Conservation (phyloP, 225 moss, liverwort and hornwort genomes). For the Straminergon stramineum region DNA sequence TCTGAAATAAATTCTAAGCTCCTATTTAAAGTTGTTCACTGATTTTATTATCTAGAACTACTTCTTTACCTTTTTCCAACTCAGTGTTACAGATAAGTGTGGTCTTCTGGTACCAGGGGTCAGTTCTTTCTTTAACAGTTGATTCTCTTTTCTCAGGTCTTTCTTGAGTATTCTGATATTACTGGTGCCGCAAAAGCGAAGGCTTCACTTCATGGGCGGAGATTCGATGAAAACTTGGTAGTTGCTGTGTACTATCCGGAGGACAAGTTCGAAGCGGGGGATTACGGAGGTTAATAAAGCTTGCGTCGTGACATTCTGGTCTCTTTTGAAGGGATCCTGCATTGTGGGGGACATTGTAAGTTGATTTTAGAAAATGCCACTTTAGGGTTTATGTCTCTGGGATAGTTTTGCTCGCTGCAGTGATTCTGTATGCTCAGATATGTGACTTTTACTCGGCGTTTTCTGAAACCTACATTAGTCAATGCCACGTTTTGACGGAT, state of each 20-base stretch:
- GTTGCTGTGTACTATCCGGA: slow-evolving; percentile 89
- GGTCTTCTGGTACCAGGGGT: background rate
- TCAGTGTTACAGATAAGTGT: background rate
- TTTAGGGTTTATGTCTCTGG: background rate
- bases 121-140: background rate
- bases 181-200: slow-evolving; percentile 83
- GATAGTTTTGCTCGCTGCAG: background rate
- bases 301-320: slow-evolving; percentile 8
- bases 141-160: slow-evolving; percentile 46
- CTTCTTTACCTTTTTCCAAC: background rate
- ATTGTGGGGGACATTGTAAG: slow-evolving; percentile 40
- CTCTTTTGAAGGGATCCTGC: slow-evolving; percentile 21
- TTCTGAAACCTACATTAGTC: slow-evolving; percentile 10
- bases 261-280: slow-evolving; percentile 69
- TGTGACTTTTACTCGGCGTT: background rate
- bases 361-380: slow-evolving; percentile 12
- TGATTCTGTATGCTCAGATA: slow-evolving; percentile 12
- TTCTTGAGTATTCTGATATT: slow-evolving; percentile 80
- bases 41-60: background rate
- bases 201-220: slow-evolving; percentile 73
- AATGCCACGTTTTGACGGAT: slow-evolving; percentile 32
- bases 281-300: slow-evolving; percentile 62
- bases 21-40: background rate
- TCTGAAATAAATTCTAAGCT: background rate
- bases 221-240: slow-evolving; percentile 86